phyloP scores from a whole-genome alignment of 495 filamentous ascomycete species.

The Neurospora africana region DNA sequence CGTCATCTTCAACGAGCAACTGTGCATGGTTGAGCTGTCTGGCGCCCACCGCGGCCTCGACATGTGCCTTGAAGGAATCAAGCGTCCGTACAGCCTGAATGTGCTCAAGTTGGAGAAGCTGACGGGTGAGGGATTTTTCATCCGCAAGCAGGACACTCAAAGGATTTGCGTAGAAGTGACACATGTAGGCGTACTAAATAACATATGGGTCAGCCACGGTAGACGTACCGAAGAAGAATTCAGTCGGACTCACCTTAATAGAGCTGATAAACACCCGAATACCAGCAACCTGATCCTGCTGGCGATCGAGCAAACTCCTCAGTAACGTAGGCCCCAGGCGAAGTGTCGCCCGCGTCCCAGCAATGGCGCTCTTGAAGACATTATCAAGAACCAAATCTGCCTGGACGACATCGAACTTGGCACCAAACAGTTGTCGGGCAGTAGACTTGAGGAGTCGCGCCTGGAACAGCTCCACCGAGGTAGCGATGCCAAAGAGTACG shows the following conservation, averaged over 20 bases:
- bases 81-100: constrained; percentile 68
- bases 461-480: constrained; percentile 82
- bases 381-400: constrained; percentile 64
- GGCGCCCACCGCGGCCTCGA: constrained; percentile 30
- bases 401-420: constrained; percentile 75
- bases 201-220: neutral
- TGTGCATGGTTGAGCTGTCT: constrained; percentile 25
- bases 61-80: constrained; percentile 58
- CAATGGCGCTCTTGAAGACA: constrained; percentile 62
- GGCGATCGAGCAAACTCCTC: constrained; percentile 58
- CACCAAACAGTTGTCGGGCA: constrained; percentile 58
- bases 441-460: constrained; percentile 68
- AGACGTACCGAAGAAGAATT: neutral
- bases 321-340: constrained; percentile 60
- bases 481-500: constrained; percentile 78
- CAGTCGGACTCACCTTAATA: constrained; percentile 53
- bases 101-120: constrained; percentile 45
- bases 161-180: constrained; percentile 87
- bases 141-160: constrained; percentile 55
- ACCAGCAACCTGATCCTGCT: constrained; percentile 77
- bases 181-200: constrained; percentile 81
- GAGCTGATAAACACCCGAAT: constrained; percentile 70
- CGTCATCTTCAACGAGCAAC: constrained; percentile 31
- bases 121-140: constrained; percentile 15
- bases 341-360: constrained; percentile 41